Evolutionary conservation across 331 rosid genomes (phyloP).

Genomic region (Quercus tomentella): DNA sequence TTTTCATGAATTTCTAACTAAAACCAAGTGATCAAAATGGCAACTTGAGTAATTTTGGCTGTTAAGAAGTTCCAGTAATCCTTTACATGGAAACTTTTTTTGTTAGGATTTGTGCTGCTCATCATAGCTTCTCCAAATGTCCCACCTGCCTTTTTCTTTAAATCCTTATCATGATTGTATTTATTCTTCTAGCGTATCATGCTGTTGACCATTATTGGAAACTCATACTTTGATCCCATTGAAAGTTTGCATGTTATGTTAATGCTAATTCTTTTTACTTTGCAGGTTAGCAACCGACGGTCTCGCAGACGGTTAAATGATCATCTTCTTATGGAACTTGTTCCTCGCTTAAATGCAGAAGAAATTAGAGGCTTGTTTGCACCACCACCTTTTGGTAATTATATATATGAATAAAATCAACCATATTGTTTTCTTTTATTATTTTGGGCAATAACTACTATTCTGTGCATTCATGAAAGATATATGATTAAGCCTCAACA

Average conservation of each 20-base stretch:
- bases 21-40: neutral
- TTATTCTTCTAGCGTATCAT: neutral
- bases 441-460: neutral
- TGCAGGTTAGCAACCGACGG: slow-evolving; percentile 79
- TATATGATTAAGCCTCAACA: neutral
- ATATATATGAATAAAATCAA: neutral
- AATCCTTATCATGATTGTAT: neutral
- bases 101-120: neutral
- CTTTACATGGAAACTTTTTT: neutral
- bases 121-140: neutral
- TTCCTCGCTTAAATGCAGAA: slow-evolving; percentile 81
- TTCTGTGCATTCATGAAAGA: slow-evolving; percentile 1
- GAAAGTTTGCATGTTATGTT: neutral
- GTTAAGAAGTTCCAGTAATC: neutral
- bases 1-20: neutral
- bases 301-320: slow-evolving; percentile 92
- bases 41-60: neutral
- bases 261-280: neutral
- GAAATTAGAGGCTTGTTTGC: slow-evolving; percentile 95
- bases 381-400: slow-evolving; percentile 94
- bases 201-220: neutral
- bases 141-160: neutral
- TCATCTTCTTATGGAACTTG: slow-evolving; percentile 83
- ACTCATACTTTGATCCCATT: neutral
- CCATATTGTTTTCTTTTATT: neutral